Evolutionary conservation across 179 eudicot species (phyloP), one percentile per base, ranked within the genome.

Genomic region (Silene noctiflora): DNA sequence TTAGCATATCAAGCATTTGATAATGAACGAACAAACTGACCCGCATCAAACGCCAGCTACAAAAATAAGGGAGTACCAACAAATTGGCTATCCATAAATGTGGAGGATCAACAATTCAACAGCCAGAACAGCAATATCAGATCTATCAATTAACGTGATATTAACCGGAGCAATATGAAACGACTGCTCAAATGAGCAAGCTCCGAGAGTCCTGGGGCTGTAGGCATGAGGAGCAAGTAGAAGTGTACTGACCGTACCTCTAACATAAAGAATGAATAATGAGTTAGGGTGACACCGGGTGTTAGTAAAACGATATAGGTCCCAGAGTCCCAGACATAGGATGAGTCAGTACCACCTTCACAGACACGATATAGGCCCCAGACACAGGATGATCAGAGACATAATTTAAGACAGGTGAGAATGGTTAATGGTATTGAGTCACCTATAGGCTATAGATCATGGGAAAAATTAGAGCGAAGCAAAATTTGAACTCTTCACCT

Each of bases 1-100:
- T 17, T 35, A 74, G 69, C 77, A 79, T 60, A 69, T 68, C 46
- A 51, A 67, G 66, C 71, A 73, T 51, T 67, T 39, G 20, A 67
- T 53, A 67, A n/a, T 29, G 44, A 65, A 6, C 33, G 10, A 10
- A 65, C 20, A 65, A 29, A 14, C 6, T 29, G 44, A 29, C 20
- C 17, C 44, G 46, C 69, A 65, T 9, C 20, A 66, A 27, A 2
- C 39, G 29, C 2, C 14, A 14, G 48, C 12, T 42, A 42, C 48
- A 42, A 42, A 42, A 42, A 42, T 42, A 42, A 42, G 48, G 13
- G 13, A 42, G 48, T 13, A 42, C 12, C 8, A 42, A 42, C 4
- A 39, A 39, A 39, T 7, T 39, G 5, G 39, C 7, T 33, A 33
- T 33, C 35, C 35, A 33, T 2, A 33, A 33, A 33, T 6, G 35